Base-by-base conservation (phyloP, 164 flowering plant species). In the Umbilicus rupestris region DNA sequence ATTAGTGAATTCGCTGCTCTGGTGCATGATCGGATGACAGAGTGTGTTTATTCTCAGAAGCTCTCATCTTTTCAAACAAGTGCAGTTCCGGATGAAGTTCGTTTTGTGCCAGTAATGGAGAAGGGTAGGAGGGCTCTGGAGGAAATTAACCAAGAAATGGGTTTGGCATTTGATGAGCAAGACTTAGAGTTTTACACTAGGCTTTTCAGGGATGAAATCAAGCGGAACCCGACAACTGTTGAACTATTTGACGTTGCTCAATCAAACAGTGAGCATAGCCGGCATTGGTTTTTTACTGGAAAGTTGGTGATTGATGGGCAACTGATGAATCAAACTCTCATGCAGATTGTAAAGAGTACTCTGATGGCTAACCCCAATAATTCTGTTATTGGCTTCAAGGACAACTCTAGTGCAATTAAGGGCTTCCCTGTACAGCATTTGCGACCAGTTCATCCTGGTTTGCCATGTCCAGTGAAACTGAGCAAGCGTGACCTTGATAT, bases 241-340 rank as follows among this genome's bases (percentile, higher is more conserved):
- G 97, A 93, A 72, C 78, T 93, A 57, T 93, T 93, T 79, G 98
- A 93, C 76, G 90, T 90, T 66, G 98, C 98, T 26, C 98, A 90
- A 71, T 93, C 98, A 19, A 93, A 93, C 68, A 93, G 97, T 70
- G 98, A 92, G 75, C 98, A 93, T 70, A 90, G 97, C 73, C 68
- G 96, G 69, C 97, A 93, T 44, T 93, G 98, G 94, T 93, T 93
- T 78, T 93, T 93, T 59, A 87, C 84, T 67, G 96, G 97, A n/a
- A 88, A 88, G 70, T 81, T 93, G 41, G 74, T 85, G 62, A 82
- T 93, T 33, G 94, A 93, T 79, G 98, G 97, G 28, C 69, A 84
- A 62, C 84, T 85, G 0, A 76, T 80, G 83, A 68, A 73, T 57
- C 78, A 70, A 39, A 88, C 97, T n/a, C 87, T 93, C 1, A 82